These are phyloP conservation scores for Aspergillus sp. DNA, from an alignment of 2,329 filamentous ascomycete genomes.

Conservation along the genomic window DNA sequence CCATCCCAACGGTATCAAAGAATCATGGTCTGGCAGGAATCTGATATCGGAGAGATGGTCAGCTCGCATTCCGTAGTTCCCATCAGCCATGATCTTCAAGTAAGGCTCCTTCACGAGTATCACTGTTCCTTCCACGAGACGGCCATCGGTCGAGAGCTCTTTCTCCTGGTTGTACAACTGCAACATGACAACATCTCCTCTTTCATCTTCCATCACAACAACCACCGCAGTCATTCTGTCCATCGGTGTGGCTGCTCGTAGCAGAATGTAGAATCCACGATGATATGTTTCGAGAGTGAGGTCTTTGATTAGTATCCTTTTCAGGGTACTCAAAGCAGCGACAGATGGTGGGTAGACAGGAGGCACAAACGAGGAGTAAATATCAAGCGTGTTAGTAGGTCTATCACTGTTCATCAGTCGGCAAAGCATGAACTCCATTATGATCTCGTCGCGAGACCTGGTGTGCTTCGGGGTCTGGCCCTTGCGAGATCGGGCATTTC, in stretches of 20 bases:
- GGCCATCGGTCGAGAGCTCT: constrained; percentile 32
- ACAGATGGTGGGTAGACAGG: constrained; percentile 21
- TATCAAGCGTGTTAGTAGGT: background rate
- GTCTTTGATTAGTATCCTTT: constrained; percentile 30
- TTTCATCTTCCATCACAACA: constrained; percentile 44
- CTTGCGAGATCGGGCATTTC: constrained; percentile 14
- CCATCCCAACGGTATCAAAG: constrained; percentile 45
- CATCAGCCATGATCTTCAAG: constrained; percentile 44
- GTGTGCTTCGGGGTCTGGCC: constrained; percentile 9
- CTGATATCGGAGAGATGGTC: constrained; percentile 57
- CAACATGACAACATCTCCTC: constrained; percentile 35
- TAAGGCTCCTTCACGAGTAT: constrained; percentile 57
- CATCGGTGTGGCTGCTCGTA: constrained; percentile 32
- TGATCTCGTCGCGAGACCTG: constrained; percentile 18
- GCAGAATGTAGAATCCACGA: constrained; percentile 34
- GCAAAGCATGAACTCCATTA: constrained; percentile 17
- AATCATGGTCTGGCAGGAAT: constrained; percentile 36
- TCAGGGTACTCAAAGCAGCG: constrained; percentile 16
- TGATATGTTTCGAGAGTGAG: constrained; percentile 44
- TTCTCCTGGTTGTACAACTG: constrained; percentile 46
- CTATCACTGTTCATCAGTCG: constrained; percentile 6
- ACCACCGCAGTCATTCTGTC: constrained; percentile 33
- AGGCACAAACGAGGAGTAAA: constrained; percentile 20
- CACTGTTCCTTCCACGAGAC: constrained; percentile 35
- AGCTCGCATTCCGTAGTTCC: constrained; percentile 48